Evolutionary conservation across 768 basidiomycete species (phyloP).

Genomic region (Russula compacta): DNA sequence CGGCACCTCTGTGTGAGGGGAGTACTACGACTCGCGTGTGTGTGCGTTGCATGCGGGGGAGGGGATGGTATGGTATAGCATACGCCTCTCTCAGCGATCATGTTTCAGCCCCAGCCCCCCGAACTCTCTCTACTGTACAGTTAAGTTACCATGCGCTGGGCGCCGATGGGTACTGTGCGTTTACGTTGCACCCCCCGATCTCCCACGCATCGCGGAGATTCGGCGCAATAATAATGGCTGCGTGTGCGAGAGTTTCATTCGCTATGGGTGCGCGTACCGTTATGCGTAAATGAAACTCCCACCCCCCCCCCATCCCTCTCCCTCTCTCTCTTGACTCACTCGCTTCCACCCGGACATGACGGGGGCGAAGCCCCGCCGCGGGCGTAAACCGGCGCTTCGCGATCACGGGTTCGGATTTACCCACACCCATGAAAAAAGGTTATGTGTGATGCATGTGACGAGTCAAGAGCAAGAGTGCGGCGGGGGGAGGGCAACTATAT

Average conservation of each 20-base stretch:
- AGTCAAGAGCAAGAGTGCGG: not conserved
- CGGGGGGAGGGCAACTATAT: not conserved
- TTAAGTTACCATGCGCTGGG: not conserved
- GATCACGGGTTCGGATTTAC: not conserved
- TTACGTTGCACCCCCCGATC: not conserved
- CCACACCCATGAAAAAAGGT: not conserved
- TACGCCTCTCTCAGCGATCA: not conserved
- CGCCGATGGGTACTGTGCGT: not conserved
- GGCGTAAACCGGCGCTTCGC: constrained; percentile 12
- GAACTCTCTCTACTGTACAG: too few species aligned
- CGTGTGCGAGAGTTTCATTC: not conserved
- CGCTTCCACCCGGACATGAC: constrained; percentile 5
- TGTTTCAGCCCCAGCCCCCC: not conserved
- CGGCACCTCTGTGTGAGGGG: not conserved
- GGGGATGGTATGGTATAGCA: not conserved
- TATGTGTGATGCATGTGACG: not conserved
- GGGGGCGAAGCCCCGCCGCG: constrained; percentile 10
- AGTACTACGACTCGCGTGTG: constrained; percentile 9
- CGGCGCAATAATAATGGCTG: too few species aligned
- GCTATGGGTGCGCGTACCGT: not conserved
- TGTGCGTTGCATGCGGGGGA: not conserved
- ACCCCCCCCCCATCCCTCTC: not conserved
- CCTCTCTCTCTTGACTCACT: not conserved
- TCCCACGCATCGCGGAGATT: constrained; percentile 11
- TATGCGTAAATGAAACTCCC: not conserved